These are phyloP conservation scores for Colletotrichum karsti DNA, from an alignment of 2,329 filamentous ascomycete genomes.

Conservation along the genomic window DNA sequence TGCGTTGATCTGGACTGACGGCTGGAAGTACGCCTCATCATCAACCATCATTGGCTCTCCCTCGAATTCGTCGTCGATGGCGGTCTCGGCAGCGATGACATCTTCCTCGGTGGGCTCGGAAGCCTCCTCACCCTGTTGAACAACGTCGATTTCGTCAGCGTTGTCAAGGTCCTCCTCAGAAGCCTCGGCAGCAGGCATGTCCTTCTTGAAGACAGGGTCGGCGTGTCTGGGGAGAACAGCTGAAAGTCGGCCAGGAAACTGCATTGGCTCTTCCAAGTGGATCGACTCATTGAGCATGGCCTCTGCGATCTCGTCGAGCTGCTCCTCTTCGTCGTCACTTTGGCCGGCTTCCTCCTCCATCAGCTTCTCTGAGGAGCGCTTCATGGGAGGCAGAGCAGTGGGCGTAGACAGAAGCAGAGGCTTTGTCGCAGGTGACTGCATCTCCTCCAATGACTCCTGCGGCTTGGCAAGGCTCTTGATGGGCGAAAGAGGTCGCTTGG, in stretches of 20 bases:
- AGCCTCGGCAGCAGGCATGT: constrained; percentile 36
- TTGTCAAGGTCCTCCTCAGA: not conserved
- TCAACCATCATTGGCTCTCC: constrained; percentile 32
- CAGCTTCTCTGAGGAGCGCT: constrained; percentile 46
- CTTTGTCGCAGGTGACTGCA: constrained; percentile 44
- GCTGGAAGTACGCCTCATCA: constrained; percentile 37
- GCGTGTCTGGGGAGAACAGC: constrained; percentile 53
- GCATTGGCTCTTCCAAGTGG: constrained; percentile 43
- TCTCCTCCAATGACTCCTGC: constrained; percentile 29
- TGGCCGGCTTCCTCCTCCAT: constrained; percentile 40
- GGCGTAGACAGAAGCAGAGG: constrained; percentile 44
- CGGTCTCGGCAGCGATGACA: not conserved
- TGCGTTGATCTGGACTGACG: constrained; percentile 31
- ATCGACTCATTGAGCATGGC: constrained; percentile 35
- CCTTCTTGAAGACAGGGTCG: constrained; percentile 46
- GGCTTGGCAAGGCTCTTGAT: constrained; percentile 45
- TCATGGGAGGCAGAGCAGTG: constrained; percentile 30
- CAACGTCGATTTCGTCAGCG: not conserved
- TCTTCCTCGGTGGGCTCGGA: constrained; percentile 18
- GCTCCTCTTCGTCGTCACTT: constrained; percentile 31
- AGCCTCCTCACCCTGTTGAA: constrained; percentile 3
- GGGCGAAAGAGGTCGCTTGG: constrained; percentile 56
- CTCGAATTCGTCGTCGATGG: constrained; percentile 6
- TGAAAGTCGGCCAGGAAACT: constrained; percentile 55
- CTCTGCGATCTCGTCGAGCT: constrained; percentile 33